Percentiles rank a stretch among this genome's conserved stretches.
Evolutionary conservation across 805 yeast genomes (phyloP).

Genomic region (Candida ipomoeae): DNA sequence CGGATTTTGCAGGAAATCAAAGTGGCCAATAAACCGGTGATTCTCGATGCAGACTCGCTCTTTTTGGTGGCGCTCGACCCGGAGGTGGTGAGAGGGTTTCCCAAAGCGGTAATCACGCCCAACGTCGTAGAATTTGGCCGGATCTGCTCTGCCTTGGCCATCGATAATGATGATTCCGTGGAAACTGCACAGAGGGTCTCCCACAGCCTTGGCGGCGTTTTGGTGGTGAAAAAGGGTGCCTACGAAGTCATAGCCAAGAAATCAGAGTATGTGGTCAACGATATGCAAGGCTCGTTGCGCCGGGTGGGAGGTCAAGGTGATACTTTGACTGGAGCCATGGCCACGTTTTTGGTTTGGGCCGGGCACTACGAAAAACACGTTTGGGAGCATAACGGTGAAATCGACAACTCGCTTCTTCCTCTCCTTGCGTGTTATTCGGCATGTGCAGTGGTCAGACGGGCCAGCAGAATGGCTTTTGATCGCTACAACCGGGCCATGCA

Average conservation of each 20-base stretch:
- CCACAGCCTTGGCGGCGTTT: constrained; percentile 48
- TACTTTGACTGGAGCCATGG: constrained; percentile 80
- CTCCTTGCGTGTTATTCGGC: constrained; percentile 71
- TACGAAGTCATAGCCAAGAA: constrained; percentile 61
- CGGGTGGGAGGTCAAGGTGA: constrained; percentile 98
- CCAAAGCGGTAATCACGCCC: constrained; percentile 76
- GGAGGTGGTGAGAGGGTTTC: constrained; percentile 48
- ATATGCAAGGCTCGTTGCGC: constrained; percentile 60
- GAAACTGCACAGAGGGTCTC: constrained; percentile 44
- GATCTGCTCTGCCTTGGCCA: constrained; percentile 47
- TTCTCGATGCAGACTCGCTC: constrained; percentile 89
- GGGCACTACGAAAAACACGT: constrained; percentile 52
- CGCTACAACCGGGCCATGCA: constrained; percentile 74
- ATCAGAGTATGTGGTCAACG: constrained; percentile 37
- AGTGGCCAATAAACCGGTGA: constrained; percentile 58
- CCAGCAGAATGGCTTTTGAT: constrained; percentile 62
- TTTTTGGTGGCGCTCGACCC: constrained; percentile 61
- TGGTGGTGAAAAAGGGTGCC: constrained; percentile 70
- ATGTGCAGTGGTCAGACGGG: constrained; percentile 57
- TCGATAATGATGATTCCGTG: constrained; percentile 24
- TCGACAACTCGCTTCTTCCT: constrained; percentile 28
- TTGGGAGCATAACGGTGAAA: constrained; percentile 46
- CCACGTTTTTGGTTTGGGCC: constrained; percentile 80
- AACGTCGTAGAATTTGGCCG: constrained; percentile 82
- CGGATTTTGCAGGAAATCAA: constrained; percentile 54